Percentiles rank a stretch among this genome's conserved stretches.
Conservation (phyloP, 2,329 filamentous ascomycete species). For the Fusarium odoratissimum region DNA sequence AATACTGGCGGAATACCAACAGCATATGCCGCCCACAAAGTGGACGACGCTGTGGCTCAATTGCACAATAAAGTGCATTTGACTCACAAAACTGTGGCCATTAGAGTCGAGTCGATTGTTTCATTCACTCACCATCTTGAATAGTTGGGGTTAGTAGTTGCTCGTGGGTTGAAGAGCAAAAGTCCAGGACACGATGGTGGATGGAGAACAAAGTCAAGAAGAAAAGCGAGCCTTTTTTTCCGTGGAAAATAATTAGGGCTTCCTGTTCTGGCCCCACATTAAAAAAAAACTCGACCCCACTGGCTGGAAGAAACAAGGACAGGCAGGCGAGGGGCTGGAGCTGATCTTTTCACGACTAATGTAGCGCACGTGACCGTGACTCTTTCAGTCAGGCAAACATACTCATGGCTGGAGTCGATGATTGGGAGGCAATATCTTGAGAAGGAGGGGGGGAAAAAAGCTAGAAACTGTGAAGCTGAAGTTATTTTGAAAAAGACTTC, state of each 20-base stretch:
- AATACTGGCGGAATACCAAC: conserved; percentile 51
- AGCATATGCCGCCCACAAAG: conserved; percentile 38
- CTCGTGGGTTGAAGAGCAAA: conserved; percentile 52
- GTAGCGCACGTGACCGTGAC: conserved; percentile 35
- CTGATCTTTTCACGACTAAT: not conserved
- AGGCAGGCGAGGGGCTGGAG: conserved; percentile 9
- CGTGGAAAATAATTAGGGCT: conserved; percentile 55
- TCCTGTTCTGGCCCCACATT: conserved; percentile 35
- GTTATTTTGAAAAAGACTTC: not conserved
- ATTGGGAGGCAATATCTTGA: conserved; percentile 1
- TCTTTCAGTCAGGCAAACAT: conserved; percentile 26
- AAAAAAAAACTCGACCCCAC: conserved; percentile 8
- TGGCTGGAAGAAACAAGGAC: not conserved
- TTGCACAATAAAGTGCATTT: conserved; percentile 48
- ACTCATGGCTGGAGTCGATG: conserved; percentile 22
- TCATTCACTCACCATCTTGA: conserved; percentile 57
- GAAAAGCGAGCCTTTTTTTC: conserved; percentile 44
- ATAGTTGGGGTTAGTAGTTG: conserved; percentile 51
- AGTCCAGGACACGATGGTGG: conserved; percentile 48
- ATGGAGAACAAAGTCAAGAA: conserved; percentile 46
- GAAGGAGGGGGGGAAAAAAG: not conserved
- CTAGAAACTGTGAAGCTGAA: conserved; percentile 19
- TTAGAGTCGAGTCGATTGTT: conserved; percentile 50
- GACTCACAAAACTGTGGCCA: conserved; percentile 54
- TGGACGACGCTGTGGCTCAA: conserved; percentile 50